Percentiles rank a stretch among this genome's conserved stretches.
phyloP scores from a whole-genome alignment of 2,329 filamentous ascomycete species.

The Hirsutella minnesotensis region DNA sequence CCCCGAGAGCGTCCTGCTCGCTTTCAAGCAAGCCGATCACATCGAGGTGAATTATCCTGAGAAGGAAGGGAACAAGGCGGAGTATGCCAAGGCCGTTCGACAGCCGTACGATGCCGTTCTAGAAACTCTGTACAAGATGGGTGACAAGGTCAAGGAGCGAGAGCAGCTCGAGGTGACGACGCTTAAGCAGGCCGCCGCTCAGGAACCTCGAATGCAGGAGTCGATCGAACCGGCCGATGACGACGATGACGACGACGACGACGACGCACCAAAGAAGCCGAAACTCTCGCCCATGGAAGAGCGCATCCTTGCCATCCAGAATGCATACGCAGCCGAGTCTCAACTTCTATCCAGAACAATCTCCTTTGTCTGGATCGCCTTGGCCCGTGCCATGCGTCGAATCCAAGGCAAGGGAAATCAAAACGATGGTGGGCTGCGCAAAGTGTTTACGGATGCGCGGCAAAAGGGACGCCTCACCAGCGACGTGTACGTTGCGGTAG shows the following conservation, averaged over 20 bases:
- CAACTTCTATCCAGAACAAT: conserved; percentile 72
- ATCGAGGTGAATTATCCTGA: conserved; percentile 68
- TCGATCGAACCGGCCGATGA: conserved; percentile 37
- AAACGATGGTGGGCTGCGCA: conserved; percentile 64
- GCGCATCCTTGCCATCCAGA: conserved; percentile 48
- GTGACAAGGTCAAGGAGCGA: conserved; percentile 57
- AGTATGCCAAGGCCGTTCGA: conserved; percentile 67
- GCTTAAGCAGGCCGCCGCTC: conserved; percentile 39
- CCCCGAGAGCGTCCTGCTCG: conserved; percentile 82
- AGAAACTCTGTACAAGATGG: conserved; percentile 77
- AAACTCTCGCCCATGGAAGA: conserved; percentile 51
- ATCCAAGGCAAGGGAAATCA: conserved; percentile 71
- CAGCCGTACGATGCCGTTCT: conserved; percentile 76
- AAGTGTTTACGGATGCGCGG: conserved; percentile 81
- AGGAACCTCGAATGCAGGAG: conserved; percentile 21
- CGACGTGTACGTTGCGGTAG: conserved; percentile 89
- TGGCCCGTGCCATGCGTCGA: conserved; percentile 87
- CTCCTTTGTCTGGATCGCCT: conserved; percentile 87
- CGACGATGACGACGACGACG: conserved; percentile 33
- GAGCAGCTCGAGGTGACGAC: conserved; percentile 46
- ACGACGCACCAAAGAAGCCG: conserved; percentile 28
- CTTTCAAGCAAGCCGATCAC: conserved; percentile 80
- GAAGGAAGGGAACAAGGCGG: conserved; percentile 66
- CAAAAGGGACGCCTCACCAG: conserved; percentile 80
- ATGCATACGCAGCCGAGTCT: conserved; percentile 60